phyloP scores from a whole-genome alignment of 192 early-diverging fungal genomes.

The Rhizoclosmatium globosum region DNA sequence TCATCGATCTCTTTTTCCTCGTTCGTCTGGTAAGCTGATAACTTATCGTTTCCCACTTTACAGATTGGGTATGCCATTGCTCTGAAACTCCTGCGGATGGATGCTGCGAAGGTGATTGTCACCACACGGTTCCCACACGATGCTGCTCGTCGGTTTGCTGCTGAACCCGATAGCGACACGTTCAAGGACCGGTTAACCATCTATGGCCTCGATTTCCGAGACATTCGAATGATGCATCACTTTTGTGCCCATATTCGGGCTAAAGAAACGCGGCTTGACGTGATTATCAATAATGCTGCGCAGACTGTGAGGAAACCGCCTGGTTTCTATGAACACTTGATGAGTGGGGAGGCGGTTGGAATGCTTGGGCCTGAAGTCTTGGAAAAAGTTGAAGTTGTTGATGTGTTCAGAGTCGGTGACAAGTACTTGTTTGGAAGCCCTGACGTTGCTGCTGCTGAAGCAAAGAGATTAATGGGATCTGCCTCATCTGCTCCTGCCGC shows the following conservation, averaged over 20 bases:
- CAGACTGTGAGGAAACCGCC: conserved; percentile 68
- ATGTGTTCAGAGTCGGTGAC: conserved; percentile 48
- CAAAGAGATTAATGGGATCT: neutral
- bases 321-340: conserved; percentile 62
- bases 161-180: conserved; percentile 50
- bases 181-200: conserved; percentile 53
- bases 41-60: neutral
- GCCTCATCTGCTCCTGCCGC: neutral
- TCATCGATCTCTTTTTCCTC: conserved; percentile 2
- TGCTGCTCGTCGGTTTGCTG: conserved; percentile 54
- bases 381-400: conserved; percentile 47
- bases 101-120: conserved; percentile 58
- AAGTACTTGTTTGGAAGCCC: conserved; percentile 48
- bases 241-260: conserved; percentile 57
- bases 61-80: conserved; percentile 65
- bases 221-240: conserved; percentile 60
- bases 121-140: conserved; percentile 67
- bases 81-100: conserved; percentile 62
- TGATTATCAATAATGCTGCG: conserved; percentile 69
- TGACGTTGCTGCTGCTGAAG: conserved; percentile 29
- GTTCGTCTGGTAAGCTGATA: neutral
- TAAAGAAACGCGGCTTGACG: conserved; percentile 53
- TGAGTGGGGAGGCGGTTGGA: conserved; percentile 46
- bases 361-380: conserved; percentile 34
- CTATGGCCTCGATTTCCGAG: conserved; percentile 65